Evolutionary conservation across 208 protist genomes (phyloP), one percentile per base, ranked within the genome.

Genomic region (Blechomonas ayalai): DNA sequence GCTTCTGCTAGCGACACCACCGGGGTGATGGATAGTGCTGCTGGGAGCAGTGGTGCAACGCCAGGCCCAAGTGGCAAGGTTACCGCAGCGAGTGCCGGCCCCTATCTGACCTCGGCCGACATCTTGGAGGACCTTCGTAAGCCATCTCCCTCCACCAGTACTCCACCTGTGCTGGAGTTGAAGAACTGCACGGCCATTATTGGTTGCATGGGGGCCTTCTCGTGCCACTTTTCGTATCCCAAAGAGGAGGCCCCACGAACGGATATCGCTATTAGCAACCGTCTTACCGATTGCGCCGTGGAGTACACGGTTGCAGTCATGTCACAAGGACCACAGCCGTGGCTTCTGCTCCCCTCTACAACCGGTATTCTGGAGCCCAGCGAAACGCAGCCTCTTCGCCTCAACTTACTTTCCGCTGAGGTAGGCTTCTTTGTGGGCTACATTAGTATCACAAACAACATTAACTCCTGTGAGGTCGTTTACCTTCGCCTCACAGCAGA

Each of bases 391-490:
- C 68, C 64, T 18, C 59, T 94, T 52, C 75, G 75, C 1, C 56
- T 94, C 31, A 76, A 71, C 32, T 52, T 89, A 38, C 43, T 86
- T 15, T 81, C 78, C 0, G 79, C 67, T 19, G 79, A 90, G 13
- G 81, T 77, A 4, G 85, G 85, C 24, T 89, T 69, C n/a, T 94
- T 85, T 39, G 43, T 73, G 3, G 81, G 70, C 3, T 88, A 89
- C 58, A 33, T 94, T 31, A 61, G 63, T 38, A 82, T 94, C 31
- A 63, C 49, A 25, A 94, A 88, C 67, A 64, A 10, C 35, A 41
- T 52, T n/a, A 53, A 64, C 33, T 58, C 75, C 1, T 57, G 52
- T 9, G 78, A 90, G 57, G 57, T 89, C 35, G 47, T 90, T 6
- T 77, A 89, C 66, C 57, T 94, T 44, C 66, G 67, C 32, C 50